Evolutionary conservation across 495 filamentous ascomycete genomes (phyloP), one percentile per base, ranked within the genome.

Genomic region (Astrocystis sublimbata): DNA sequence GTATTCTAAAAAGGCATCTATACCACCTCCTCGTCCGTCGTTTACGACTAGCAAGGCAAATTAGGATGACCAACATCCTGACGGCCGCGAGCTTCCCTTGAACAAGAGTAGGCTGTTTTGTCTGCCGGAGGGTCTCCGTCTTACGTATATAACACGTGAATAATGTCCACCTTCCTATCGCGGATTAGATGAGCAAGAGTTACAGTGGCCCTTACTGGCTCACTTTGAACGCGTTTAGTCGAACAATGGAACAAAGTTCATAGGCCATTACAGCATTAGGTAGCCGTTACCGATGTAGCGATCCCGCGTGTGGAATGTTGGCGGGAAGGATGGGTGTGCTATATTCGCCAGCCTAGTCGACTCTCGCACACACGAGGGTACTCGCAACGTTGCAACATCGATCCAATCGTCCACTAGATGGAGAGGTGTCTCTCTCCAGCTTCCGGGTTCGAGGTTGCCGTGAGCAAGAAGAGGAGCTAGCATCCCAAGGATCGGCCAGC

Each of bases 311-410:
- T 36, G 45, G 51, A 53, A 30, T 40, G 38, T 54, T 55, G 57
- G 42, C 58, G 40, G 57, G 28, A 40, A 54, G 40, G 30, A 47
- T 38, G 58, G 57, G 43, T 15, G 19, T 43, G 45, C 47, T 56
- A 52, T 47, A 40, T 17, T 61, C 38, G 45, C 36, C 35, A 28
- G 23, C 3, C 47, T 31, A 36, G 17, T 5, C 28, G 49, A 10
- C 12, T 42, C 58, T 36, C 28, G 31, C 17, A 15, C n/a, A 19
- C 28, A 17, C 30, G 35, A 51, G 33, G 59, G 64, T 41, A 24
- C 56, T 68, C 38, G 70, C 68, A 72, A 72, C 70, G 70, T 72
- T 72, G 70, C 70, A 56, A 64, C 64, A 46, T 65, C 58, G 60
- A 30, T 62, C 51, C 55, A 61, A 61, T 45, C 54, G 21, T 57